Evolutionary conservation across 352 stramenopile species (phyloP), one percentile per base, ranked within the genome.

Genomic region (Pythium myriotylum): DNA sequence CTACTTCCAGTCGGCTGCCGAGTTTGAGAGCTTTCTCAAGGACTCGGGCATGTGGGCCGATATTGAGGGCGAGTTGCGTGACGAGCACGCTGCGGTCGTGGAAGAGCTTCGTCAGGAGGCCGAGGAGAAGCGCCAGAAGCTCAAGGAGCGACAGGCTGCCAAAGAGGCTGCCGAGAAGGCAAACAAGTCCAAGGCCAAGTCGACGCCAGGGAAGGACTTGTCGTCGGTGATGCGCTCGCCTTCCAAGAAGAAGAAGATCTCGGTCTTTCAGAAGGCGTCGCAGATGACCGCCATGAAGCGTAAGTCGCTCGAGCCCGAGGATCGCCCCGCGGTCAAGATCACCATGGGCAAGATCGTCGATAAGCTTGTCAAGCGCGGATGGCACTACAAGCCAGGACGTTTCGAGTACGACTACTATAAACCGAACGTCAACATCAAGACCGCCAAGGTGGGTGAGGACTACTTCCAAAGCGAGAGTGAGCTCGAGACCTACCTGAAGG

Each of bases 361-460:
- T 32, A 85, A 80, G 39, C 63, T 92, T 2, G 17, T 80, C 6
- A 33, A 54, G 40, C 81, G 81, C 16, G 84, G 84, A 9, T 92
- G 84, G 84, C 73, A 72, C 47, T 91, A 88, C 55, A 77, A 80
- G 9, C 81, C 84, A 20, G 84, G 84, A 1, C 77, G 81, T 0
- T 92, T 92, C 55, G 84, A 92, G 68, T 92, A 92, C 56, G 80
- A 92, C 62, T 92, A 92, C 79, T 92, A 90, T 60, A 92, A 90
- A 52, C 81, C 84, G 3, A 73, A 71, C 32, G 54, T 77, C 26
- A 88, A 77, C 47, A 60, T 67, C 3, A 90, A 82, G 62, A 74
- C 64, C 10, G 76, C 73, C 1, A 62, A 64, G 39, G 64, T 82
- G 19, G 81, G 81, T 35, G 84, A 90, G 55, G 84, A 92, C 68